Conservation (phyloP, 169 alveolate species). For the Cryptosporidium bovis region DNA sequence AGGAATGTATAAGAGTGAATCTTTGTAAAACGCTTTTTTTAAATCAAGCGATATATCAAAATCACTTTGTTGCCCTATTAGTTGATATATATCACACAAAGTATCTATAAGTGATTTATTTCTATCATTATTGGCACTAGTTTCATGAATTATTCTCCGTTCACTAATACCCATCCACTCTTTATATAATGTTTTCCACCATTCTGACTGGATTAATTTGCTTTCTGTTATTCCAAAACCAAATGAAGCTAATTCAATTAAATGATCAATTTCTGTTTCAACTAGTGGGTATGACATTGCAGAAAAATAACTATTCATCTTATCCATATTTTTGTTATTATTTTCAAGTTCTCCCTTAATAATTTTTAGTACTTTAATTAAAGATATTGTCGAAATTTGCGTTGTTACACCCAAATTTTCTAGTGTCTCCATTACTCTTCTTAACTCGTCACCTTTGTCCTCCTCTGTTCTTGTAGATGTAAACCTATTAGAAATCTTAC, state of each 20-base stretch:
- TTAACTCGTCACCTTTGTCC: conserved; percentile 55
- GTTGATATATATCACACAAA: conserved; percentile 22
- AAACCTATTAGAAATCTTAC: neutral
- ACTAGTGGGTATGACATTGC: neutral
- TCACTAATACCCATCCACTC: conserved; percentile 21
- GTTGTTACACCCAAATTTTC: conserved; percentile 71
- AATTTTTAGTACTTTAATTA: conserved; percentile 28
- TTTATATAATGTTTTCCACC: conserved; percentile 38
- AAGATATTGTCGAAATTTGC: conserved; percentile 38
- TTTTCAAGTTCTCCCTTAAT: conserved; percentile 3
- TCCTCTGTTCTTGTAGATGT: conserved; percentile 34
- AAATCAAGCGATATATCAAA: conserved; percentile 52
- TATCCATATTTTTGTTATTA: neutral
- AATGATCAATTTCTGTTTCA: conserved; percentile 15
- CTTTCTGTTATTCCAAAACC: conserved; percentile 51
- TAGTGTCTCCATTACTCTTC: conserved; percentile 28
- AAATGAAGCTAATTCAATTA: conserved; percentile 20
- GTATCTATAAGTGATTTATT: conserved; percentile 26
- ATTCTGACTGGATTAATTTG: conserved; percentile 32
- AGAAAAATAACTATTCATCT: neutral
- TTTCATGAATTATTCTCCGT: neutral
- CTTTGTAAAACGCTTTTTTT: conserved; percentile 23
- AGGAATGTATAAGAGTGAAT: conserved; percentile 42
- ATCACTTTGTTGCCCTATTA: conserved; percentile 44
- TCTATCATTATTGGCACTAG: neutral